These are phyloP conservation scores for Ilex paraguariensis DNA, from an alignment of 305 asterid species.

Conservation along the genomic window DNA sequence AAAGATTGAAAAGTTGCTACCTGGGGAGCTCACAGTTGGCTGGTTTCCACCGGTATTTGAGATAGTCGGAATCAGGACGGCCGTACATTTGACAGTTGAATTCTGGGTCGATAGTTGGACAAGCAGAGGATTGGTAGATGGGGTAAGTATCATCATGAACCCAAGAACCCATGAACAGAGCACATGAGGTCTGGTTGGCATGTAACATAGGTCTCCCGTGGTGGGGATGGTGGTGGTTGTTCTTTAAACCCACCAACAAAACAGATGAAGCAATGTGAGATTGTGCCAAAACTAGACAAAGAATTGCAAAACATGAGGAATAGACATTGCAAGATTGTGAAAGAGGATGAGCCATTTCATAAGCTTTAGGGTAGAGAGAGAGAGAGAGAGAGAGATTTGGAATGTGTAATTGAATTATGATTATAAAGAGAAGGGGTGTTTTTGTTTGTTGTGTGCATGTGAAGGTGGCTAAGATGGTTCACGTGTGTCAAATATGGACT, in stretches of 20 bases:
- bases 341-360: slow-evolving; percentile 26
- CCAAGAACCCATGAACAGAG: slow-evolving; percentile 77
- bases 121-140: slow-evolving; percentile 49
- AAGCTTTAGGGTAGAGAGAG: neutral
- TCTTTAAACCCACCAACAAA: slow-evolving; percentile 5
- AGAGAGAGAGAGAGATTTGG: neutral
- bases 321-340: slow-evolving; percentile 11
- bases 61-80: slow-evolving; percentile 82
- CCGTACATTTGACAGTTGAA: slow-evolving; percentile 86
- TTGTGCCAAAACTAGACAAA: slow-evolving; percentile 24
- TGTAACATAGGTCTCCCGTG: slow-evolving; percentile 16
- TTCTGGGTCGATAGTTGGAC: slow-evolving; percentile 64
- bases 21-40: slow-evolving; percentile 66
- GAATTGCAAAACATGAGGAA: slow-evolving; percentile 12
- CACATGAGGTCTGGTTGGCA: slow-evolving; percentile 48
- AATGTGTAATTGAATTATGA: too few species aligned
- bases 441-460: slow-evolving; percentile 43
- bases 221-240: neutral
- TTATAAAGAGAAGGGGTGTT: neutral
- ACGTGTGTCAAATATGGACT: slow-evolving; percentile 23
- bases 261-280: slow-evolving; percentile 37
- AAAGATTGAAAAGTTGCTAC: slow-evolving; percentile 18
- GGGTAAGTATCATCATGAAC: slow-evolving; percentile 66
- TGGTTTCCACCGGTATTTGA: slow-evolving; percentile 85
- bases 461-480: slow-evolving; percentile 29